These are phyloP conservation scores for Pichia sp. DNA, from an alignment of 1,139 yeast genomes.

Conservation along the genomic window DNA sequence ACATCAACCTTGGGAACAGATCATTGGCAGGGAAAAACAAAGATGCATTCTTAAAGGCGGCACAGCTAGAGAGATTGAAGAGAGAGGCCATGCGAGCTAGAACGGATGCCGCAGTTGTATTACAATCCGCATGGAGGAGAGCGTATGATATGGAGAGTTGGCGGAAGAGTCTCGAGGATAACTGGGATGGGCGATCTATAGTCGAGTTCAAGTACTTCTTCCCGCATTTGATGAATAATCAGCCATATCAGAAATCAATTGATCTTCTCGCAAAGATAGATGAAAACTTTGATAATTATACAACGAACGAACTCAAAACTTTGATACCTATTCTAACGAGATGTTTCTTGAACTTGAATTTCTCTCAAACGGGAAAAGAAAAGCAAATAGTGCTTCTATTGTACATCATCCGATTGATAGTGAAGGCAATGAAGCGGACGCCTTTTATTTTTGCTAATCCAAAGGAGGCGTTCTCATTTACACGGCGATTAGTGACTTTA, in stretches of 20 bases:
- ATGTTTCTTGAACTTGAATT: too few species aligned
- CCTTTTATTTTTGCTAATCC: too few species aligned
- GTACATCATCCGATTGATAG: too few species aligned
- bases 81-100: conserved; percentile 51
- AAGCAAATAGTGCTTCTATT: too few species aligned
- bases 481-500: too few species aligned
- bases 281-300: not conserved
- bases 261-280: conserved; percentile 8
- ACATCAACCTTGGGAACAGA: conserved; percentile 68
- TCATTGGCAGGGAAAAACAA: conserved; percentile 30
- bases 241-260: conserved; percentile 1
- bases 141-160: conserved; percentile 22
- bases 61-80: conserved; percentile 58
- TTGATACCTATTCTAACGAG: not conserved
- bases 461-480: too few species aligned
- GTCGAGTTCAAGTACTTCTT: conserved; percentile 21
- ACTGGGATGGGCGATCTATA: conserved; percentile 19
- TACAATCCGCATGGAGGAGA: conserved; percentile 44
- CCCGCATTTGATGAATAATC: conserved; percentile 12
- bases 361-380: too few species aligned
- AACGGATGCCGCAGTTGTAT: conserved; percentile 38
- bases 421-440: too few species aligned
- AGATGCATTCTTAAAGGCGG: conserved; percentile 45
- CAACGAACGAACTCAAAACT: not conserved
- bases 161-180: conserved; percentile 7